phyloP scores from a whole-genome alignment of 2,329 filamentous ascomycete species.

The Helotiales sp. region DNA sequence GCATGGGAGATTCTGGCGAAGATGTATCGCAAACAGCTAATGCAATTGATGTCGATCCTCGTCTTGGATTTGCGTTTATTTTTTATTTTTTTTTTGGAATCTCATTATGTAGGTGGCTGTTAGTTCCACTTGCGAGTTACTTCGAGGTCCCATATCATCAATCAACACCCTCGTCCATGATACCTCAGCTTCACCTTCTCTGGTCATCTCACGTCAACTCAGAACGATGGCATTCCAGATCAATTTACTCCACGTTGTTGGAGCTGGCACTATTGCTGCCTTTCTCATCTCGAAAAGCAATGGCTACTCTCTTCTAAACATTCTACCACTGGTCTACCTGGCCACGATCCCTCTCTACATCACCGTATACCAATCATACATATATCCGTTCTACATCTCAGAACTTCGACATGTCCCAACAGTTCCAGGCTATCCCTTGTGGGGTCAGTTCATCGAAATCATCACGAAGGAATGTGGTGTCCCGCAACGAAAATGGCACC shows the following conservation, averaged over 20 bases:
- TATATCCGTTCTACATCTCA: slow-evolving; percentile 51
- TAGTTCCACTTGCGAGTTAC: not conserved
- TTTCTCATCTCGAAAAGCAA: slow-evolving; percentile 32
- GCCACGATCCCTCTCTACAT: slow-evolving; percentile 40
- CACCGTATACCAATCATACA: slow-evolving; percentile 45
- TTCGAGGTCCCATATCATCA: not conserved
- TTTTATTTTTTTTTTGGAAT: not conserved
- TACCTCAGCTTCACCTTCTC: not conserved
- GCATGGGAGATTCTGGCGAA: not conserved
- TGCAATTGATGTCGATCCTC: slow-evolving; percentile 9
- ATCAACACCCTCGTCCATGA: not conserved
- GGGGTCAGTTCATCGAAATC: slow-evolving; percentile 50
- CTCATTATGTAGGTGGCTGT: slow-evolving; percentile 13
- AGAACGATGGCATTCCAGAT: slow-evolving; percentile 22
- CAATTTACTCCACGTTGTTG: slow-evolving; percentile 22
- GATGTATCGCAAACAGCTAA: not conserved
- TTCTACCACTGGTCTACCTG: slow-evolving; percentile 28
- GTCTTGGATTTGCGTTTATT: not conserved
- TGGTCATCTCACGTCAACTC: not conserved
- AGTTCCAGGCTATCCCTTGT: slow-evolving; percentile 49
- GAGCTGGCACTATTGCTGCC: slow-evolving; percentile 17
- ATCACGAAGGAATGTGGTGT: slow-evolving; percentile 50
- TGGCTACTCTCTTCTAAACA: slow-evolving; percentile 20
- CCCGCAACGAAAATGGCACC: slow-evolving; percentile 50
- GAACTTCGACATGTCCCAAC: slow-evolving; percentile 51